Evolutionary conservation across 768 basidiomycete genomes (phyloP), one percentile per base, ranked within the genome.

Genomic region (Psilocybe cubensis): DNA sequence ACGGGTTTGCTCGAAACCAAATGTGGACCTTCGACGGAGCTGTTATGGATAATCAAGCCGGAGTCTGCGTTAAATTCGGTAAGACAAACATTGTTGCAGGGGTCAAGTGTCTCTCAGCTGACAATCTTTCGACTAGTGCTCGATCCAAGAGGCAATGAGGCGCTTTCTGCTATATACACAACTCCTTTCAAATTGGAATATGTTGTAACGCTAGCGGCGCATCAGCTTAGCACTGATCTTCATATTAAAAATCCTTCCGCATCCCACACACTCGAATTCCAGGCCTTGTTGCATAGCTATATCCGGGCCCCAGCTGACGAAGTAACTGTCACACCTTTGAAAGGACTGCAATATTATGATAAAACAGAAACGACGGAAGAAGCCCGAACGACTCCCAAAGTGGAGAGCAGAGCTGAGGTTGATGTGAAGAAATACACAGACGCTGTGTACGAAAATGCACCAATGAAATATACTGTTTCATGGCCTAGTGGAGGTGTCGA

Each of bases 241-340:
- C 87, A 91, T 66, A 89, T 98, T 60, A 79, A 79, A 61, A 96
- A 97, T 67, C 79, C 84, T 0, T 85, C 84, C 6, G 59, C 63
- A 3, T 70, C 73, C 71, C 78, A 82, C 41, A 60, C 67, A 4
- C 80, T 98, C 40, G 85, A 89, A 68, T 98, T 96, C 78, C 97
- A 99, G 70, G 91, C 94, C 1, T 80, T 98, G 43, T 81, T 99
- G 52, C 97, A 99, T 73, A 94, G 85, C 47, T 99, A 99, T 74
- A 81, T 97, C 62, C 82, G 81, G 9, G 83, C 84, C 43, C 84
- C 89, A 43, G 74, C 86, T 14, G 71, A 81, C 57, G 65, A 84
- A 3, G 84, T 85, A n/a, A 71, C 81, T 2, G 78, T 94, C 60
- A 76, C 78, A 7, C 83, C 91, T 6, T 78, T 96, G 29, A 79